Evolutionary conservation across 495 filamentous ascomycete species (phyloP).

Genomic region (Penicillium subrubescens): DNA sequence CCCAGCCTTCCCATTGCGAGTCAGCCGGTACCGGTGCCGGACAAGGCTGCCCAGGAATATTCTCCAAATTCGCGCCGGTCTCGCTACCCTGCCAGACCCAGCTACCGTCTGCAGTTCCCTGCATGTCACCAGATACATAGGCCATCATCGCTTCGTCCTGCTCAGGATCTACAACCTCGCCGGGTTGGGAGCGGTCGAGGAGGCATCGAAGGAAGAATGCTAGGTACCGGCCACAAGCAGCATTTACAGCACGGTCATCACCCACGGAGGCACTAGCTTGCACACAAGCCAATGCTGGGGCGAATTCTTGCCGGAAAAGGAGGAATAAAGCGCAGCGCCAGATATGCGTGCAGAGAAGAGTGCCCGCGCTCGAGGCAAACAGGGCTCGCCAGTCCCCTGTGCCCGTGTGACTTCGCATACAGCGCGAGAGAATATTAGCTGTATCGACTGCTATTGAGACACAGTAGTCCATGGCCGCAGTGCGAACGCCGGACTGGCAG

Average conservation of each 20-base stretch:
- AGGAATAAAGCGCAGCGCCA: slow-evolving; percentile 89
- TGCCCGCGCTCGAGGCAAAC: slow-evolving; percentile 57
- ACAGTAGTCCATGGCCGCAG: slow-evolving; percentile 76
- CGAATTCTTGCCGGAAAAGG: slow-evolving; percentile 70
- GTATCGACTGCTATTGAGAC: slow-evolving; percentile 75
- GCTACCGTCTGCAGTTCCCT: slow-evolving; percentile 73
- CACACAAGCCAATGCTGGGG: slow-evolving; percentile 70
- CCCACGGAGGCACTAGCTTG: slow-evolving; percentile 69
- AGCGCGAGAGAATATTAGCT: slow-evolving; percentile 68
- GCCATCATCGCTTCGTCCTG: slow-evolving; percentile 88
- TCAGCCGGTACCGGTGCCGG: slow-evolving; percentile 19
- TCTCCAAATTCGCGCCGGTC: slow-evolving; percentile 42
- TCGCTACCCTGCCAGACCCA: slow-evolving; percentile 87
- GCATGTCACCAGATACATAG: slow-evolving; percentile 87
- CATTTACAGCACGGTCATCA: slow-evolving; percentile 68
- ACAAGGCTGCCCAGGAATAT: slow-evolving; percentile 20
- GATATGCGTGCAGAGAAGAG: slow-evolving; percentile 79
- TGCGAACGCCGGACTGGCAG: slow-evolving; percentile 64
- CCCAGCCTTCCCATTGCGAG: slow-evolving; percentile 55
- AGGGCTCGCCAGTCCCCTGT: slow-evolving; percentile 49
- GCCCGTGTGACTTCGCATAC: slow-evolving; percentile 43
- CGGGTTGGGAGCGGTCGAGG: slow-evolving; percentile 55
- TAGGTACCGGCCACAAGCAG: slow-evolving; percentile 79
- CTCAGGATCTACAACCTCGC: slow-evolving; percentile 56
- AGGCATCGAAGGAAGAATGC: slow-evolving; percentile 79